A percentile compares a stretch with the other conserved stretches of the same genome.
Evolutionary conservation across 441 rosid species (phyloP).

Genomic region (Flueggea neowawraea): DNA sequence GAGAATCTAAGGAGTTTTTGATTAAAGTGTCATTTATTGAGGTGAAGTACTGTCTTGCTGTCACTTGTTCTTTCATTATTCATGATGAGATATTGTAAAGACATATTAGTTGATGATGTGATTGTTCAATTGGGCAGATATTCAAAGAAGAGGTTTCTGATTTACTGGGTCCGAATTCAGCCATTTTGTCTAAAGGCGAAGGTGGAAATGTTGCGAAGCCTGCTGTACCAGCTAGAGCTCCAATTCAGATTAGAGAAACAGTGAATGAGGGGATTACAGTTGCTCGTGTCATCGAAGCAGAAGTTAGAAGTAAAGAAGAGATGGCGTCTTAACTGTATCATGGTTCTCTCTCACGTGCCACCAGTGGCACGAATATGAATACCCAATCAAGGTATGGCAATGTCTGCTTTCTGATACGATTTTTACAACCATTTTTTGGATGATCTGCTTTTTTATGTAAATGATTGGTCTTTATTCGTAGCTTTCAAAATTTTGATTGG

Average conservation of each 20-base stretch:
- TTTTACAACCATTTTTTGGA: too few relatives aligned
- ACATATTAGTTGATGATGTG: neutral
- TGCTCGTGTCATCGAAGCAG: constrained; percentile 95
- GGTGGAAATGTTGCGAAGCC: constrained; percentile 34
- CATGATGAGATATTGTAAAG: neutral
- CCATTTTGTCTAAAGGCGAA: constrained; percentile 43
- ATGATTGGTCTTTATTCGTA: too few relatives aligned
- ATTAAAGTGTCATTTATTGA: constrained; percentile 93
- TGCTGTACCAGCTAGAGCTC: constrained; percentile 53
- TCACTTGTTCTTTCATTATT: neutral
- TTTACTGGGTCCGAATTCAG: constrained; percentile 67
- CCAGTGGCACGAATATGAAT: constrained; percentile 98
- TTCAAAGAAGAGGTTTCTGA: constrained; percentile 97
- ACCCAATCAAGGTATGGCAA: constrained; percentile 80
- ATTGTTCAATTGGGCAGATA: constrained; percentile 37
- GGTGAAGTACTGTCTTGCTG: constrained; percentile 31
- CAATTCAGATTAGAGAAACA: constrained; percentile 91
- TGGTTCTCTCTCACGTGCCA: constrained; percentile 87
- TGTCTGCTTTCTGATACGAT: too few relatives aligned
- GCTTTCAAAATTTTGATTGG: neutral
- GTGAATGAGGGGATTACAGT: constrained; percentile 87
- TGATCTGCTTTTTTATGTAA: too few relatives aligned
- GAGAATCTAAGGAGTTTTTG: constrained; percentile 55
- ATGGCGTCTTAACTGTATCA: constrained; percentile 73
- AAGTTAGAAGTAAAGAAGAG: constrained; percentile 84